Conservation (phyloP, 2,329 filamentous ascomycete genomes). For the Juglanconis juglandina region DNA sequence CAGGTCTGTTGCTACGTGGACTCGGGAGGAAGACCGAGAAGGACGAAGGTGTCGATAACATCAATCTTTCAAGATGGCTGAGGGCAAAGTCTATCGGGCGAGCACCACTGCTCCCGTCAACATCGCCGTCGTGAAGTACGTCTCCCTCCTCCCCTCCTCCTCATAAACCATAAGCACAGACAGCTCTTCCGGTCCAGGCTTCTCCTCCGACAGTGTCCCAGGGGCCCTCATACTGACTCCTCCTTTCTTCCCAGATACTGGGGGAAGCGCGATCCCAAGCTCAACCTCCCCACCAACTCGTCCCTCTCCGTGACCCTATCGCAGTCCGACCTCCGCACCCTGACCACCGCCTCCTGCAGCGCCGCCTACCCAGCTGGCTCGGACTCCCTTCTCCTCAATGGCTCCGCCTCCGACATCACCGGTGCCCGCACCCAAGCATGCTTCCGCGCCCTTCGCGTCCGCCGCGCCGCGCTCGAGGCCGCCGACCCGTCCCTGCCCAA, state of each 20-base stretch:
- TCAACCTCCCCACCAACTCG: slow-evolving; percentile 97
- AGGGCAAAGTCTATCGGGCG: slow-evolving; percentile 71
- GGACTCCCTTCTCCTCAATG: slow-evolving; percentile 80
- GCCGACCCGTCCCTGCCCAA: slow-evolving; percentile 72
- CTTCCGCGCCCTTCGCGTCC: slow-evolving; percentile 77
- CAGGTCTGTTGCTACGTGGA: background rate
- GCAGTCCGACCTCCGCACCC: slow-evolving; percentile 87
- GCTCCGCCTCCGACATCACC: slow-evolving; percentile 75
- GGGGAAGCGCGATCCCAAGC: slow-evolving; percentile 90
- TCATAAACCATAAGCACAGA: slow-evolving; percentile 1
- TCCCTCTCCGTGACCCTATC: slow-evolving; percentile 96
- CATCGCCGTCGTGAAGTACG: slow-evolving; percentile 93
- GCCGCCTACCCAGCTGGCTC: slow-evolving; percentile 53
- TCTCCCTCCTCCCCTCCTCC: slow-evolving; percentile 21
- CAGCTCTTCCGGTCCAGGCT: background rate
- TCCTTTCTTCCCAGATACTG: slow-evolving; percentile 57
- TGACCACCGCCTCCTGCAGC: slow-evolving; percentile 93
- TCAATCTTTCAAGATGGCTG: slow-evolving; percentile 36
- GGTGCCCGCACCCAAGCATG: slow-evolving; percentile 92
- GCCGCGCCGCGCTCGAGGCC: slow-evolving; percentile 73
- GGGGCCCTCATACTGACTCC: slow-evolving; percentile 19
- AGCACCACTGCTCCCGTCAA: slow-evolving; percentile 97
- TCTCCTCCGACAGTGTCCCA: slow-evolving; percentile 10
- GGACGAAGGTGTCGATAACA: background rate
- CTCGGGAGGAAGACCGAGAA: background rate